Evolutionary conservation across 73 alveolate species (phyloP), one percentile per base, ranked within the genome.

Genomic region (Uronychia binucleata): DNA sequence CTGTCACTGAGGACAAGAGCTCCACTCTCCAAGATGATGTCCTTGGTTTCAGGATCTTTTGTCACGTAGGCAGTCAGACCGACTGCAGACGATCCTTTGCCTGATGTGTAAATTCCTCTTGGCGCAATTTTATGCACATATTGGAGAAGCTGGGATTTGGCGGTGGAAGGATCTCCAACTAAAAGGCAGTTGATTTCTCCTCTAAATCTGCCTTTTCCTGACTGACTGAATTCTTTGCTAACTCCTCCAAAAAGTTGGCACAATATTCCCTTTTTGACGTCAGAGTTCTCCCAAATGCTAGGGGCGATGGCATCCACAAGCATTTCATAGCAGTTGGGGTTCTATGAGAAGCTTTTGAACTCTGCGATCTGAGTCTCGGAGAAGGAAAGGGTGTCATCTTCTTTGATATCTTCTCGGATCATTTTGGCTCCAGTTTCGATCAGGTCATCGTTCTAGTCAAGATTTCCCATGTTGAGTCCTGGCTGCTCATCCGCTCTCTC

Each of bases 161-260:
- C 99, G 32, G 99, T 98, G 11, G 99, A 97, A 25, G 99, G 99
- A 92, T 98, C 99, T 60, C 99, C 99, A 35, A 98, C 97, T 46
- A 98, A 88, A 76, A 98, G 87, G 57, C 97, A 88, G 88, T 98
- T 98, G 85, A 98, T 96, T 79, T 94, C 99, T 30, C 99, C 99
- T 90, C 99, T 89, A 76, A 93, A 94, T 93, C 98, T 95, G 1
- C 99, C 98, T 86, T 93, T 93, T 11, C 99, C 99, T 19, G 95
- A 35, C 78, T 97, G 87, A 28, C 93, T 78, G 94, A 97, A 93
- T 33, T 93, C 98, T 84, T 97, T 96, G 84, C 86, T 82, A 74
- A 93, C 92, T 27, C 99, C 99, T 1, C 99, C 99, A 82, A 98
- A 98, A 31, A 98, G 92, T 91, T 98, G 97, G 90, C 99, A 95